Evolutionary conservation across 768 basidiomycete genomes (phyloP), one percentile per base, ranked within the genome.

Genomic region (Lactifluus hygrophoroides): DNA sequence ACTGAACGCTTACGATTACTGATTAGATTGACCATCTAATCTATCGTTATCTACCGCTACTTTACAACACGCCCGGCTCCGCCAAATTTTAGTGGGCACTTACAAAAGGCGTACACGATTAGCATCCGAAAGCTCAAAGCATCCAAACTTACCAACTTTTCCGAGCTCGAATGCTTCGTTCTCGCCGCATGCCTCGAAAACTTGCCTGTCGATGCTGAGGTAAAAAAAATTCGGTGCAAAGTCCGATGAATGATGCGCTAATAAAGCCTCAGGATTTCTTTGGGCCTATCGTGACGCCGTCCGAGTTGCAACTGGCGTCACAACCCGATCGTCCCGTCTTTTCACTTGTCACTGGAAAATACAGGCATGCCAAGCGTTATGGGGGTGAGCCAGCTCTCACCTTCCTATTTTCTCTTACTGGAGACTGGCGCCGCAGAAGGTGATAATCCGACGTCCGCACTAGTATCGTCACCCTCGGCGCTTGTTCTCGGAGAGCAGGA

Each of bases 131-230:
- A 95, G 71, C 80, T 96, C 47, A 96, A 91, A 65, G 94, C 96
- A 0, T 81, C 93, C 7, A 98, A 98, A 67, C 78, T 98, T 21
- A 95, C 86, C 9, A 99, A 98, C 71, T 98, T 97, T 70, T 80
- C 89, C 66, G 94, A 97, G 69, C 86, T 99, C 49, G 95, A 97
- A 68, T 95, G 94, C 66, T 98, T 93, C 66, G 86, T 97, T 17
- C 77, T 96, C 57, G 90, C 96, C 3, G 94, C 94, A 2, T 99
- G 96, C 70, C 88, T 87, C 0, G 94, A 99, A 69, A 95, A 95
- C 65, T 90, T 86, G 52, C 68, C 97, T 25, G 76, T 87, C 35
- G 88, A 90, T 21, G 77, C 83, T 3, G 88, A 87, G 73, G 86
- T 80, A 42, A 70, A n/a, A n/a, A n/a, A n/a, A n/a, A n/a, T n/a